phyloP scores from a whole-genome alignment of 441 rosid genomes.

The Erodium texanum region DNA sequence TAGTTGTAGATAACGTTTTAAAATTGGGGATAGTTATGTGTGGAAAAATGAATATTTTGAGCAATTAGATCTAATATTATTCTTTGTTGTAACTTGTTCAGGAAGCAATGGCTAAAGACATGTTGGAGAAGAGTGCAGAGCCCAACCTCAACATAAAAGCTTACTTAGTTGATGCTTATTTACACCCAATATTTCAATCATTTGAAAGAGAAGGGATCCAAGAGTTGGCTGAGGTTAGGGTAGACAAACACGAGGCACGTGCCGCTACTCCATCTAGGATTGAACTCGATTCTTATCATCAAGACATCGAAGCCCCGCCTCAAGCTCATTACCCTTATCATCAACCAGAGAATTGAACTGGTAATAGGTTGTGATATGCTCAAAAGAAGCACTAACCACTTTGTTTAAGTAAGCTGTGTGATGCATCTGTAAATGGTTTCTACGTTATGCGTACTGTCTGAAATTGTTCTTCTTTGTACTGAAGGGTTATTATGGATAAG shows the following conservation, averaged over 20 bases:
- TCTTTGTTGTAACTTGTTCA: conserved; percentile 21
- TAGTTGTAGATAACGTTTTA: no score
- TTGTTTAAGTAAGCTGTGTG: background rate
- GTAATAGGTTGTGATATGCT: conserved; percentile 1
- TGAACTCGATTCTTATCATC: conserved; percentile 33
- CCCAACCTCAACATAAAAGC: conserved; percentile 61
- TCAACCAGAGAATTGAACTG: conserved; percentile 22
- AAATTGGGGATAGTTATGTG: no score
- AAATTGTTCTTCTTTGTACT: background rate
- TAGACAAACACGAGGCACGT: conserved; percentile 35
- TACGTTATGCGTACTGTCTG: background rate
- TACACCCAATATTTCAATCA: conserved; percentile 61
- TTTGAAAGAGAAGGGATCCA: conserved; percentile 36
- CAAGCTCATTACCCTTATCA: conserved; percentile 33
- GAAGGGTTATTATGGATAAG: background rate
- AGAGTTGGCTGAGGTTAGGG: conserved; percentile 23
- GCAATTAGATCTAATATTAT: no score
- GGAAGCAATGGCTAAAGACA: conserved; percentile 98
- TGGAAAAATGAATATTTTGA: no score
- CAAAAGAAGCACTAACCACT: conserved; percentile 21
- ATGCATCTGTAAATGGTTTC: background rate
- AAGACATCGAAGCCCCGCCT: conserved; percentile 17
- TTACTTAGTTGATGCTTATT: conserved; percentile 60
- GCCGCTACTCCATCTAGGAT: conserved; percentile 25
- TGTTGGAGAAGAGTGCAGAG: conserved; percentile 64